These are phyloP conservation scores for Aphanomyces euteiches DNA, from an alignment of 352 stramenopile genomes.

Conservation along the genomic window DNA sequence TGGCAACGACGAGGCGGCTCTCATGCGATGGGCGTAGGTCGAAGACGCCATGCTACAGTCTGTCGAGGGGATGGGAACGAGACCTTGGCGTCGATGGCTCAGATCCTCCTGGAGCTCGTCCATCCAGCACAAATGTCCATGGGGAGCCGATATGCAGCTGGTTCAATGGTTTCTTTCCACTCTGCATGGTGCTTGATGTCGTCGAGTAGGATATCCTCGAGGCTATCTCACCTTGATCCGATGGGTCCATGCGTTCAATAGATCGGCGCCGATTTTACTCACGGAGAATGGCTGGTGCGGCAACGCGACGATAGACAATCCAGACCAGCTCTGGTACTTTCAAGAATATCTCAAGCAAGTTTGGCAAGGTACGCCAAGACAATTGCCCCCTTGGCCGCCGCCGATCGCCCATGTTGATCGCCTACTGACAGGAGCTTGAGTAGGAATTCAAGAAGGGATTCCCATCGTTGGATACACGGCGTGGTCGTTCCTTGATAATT, in stretches of 20 bases:
- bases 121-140: constrained; percentile 39
- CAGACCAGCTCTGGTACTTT: constrained; percentile 64
- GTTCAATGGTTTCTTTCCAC: constrained; percentile 45
- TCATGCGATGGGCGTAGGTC: constrained; percentile 22
- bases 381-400: too few species aligned
- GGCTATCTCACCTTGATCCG: constrained; percentile 57
- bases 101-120: constrained; percentile 57
- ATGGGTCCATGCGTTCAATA: constrained; percentile 51
- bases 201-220: constrained; percentile 43
- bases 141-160: constrained; percentile 44
- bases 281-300: constrained; percentile 71
- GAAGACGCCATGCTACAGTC: constrained; percentile 39
- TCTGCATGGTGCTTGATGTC: constrained; percentile 32
- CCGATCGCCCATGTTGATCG: neutral
- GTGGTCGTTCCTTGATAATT: constrained; percentile 94
- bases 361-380: constrained; percentile 18
- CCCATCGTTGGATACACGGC: constrained; percentile 89
- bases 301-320: constrained; percentile 53
- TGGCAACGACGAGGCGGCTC: neutral
- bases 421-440: neutral
- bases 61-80: constrained; percentile 40
- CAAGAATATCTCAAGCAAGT: constrained; percentile 55
- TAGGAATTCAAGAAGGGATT: constrained; percentile 42
- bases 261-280: constrained; percentile 38
- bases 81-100: constrained; percentile 53